A percentile compares a stretch with the other conserved stretches of the same genome.
Conservation (phyloP, 2,329 filamentous ascomycete genomes). For the Aspergillus arachidicola region DNA sequence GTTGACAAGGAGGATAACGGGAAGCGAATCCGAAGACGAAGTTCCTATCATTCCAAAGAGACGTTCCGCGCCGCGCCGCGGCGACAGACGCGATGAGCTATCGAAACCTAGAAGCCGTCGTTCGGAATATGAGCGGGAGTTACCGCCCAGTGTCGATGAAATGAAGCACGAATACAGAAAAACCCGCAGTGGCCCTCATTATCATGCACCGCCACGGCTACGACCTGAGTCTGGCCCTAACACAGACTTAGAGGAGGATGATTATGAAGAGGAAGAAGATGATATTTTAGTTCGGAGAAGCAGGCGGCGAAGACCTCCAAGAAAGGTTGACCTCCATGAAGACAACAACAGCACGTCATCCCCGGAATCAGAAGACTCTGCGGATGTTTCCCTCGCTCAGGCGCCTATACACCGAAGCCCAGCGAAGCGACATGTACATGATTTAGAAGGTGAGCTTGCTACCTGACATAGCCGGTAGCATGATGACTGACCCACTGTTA, state of each 20-base stretch:
- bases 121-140: slow-evolving; percentile 10
- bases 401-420: slow-evolving; percentile 80
- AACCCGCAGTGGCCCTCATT: slow-evolving; percentile 8
- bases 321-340: slow-evolving; percentile 34
- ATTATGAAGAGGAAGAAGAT: slow-evolving; percentile 31
- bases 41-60: slow-evolving; percentile 6
- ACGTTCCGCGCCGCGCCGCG: slow-evolving; percentile 8
- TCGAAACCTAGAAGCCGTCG: slow-evolving; percentile 11
- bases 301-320: slow-evolving; percentile 25
- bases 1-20: slow-evolving; percentile 12
- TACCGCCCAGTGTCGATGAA: slow-evolving; percentile 4
- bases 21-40: slow-evolving; percentile 20
- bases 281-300: slow-evolving; percentile 34
- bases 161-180: slow-evolving; percentile 12
- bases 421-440: slow-evolving; percentile 81
- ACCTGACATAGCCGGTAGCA: not conserved
- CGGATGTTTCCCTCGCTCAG: slow-evolving; percentile 65
- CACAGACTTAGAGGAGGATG: slow-evolving; percentile 14
- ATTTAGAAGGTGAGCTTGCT: slow-evolving; percentile 70
- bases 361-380: slow-evolving; percentile 54
- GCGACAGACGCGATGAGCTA: not conserved
- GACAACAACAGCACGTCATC: slow-evolving; percentile 35
- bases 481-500: not conserved
- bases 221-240: slow-evolving; percentile 18
- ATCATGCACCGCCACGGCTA: slow-evolving; percentile 9